Conservation (phyloP, 176 grass and related monocot genomes). For the barley (Hordeum vulgare) region MorexV3_pseudomolecules_assembly NC_058518.1:375962901-375963400, state of each 20-base stretch:
- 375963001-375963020: too few relatives aligned
- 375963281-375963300: slow-evolving; percentile 29
- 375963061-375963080: slow-evolving; percentile 90
- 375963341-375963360: slow-evolving; percentile 80
- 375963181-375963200: slow-evolving; percentile 86
- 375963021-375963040: too few relatives aligned
- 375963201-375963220: too few relatives aligned
- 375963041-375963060: too few relatives aligned
- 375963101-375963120: slow-evolving; percentile 82
- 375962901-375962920: slow-evolving; percentile 97
- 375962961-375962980: too few relatives aligned
- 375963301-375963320: slow-evolving; percentile 97
- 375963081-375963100: slow-evolving; percentile 53
- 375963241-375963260: too few relatives aligned
- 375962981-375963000: too few relatives aligned
- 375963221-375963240: too few relatives aligned
- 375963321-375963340: slow-evolving; percentile 81
- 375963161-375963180: slow-evolving; percentile 89
- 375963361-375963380: slow-evolving; percentile 82
- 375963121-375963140: slow-evolving; percentile 87
- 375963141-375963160: slow-evolving; percentile 96
- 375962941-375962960: too few relatives aligned
- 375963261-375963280: too few relatives aligned
- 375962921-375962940: slow-evolving; percentile 25
- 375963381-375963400: neutral